Conservation (phyloP, 345 rosid genomes). For the Gossypium thurberi region DNA sequence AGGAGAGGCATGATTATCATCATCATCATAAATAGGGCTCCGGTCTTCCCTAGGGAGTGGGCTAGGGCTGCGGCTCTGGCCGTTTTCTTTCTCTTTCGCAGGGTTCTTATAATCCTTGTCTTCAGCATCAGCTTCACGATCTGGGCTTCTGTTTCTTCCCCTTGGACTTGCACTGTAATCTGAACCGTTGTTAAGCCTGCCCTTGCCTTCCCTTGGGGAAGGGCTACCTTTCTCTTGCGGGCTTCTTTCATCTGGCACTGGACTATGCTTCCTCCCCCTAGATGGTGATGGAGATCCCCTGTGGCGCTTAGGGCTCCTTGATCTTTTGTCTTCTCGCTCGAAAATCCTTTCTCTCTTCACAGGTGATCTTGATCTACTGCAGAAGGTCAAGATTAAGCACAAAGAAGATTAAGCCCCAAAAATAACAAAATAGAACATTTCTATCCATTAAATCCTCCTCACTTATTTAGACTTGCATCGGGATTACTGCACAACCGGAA, state of each 20-base stretch:
- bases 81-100: conserved; percentile 45
- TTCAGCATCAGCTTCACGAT: conserved; percentile 28
- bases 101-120: conserved; percentile 41
- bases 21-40: conserved; percentile 18
- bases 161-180: conserved; percentile 41
- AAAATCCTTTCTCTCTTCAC: conserved; percentile 47
- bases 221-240: conserved; percentile 26
- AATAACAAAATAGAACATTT: neutral
- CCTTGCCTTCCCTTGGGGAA: conserved; percentile 33
- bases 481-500: neutral
- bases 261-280: conserved; percentile 46
- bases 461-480: neutral
- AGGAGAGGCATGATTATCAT: conserved; percentile 16
- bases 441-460: neutral
- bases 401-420: neutral
- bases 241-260: conserved; percentile 26
- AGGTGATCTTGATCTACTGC: conserved; percentile 62
- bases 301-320: conserved; percentile 37
- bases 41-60: conserved; percentile 19
- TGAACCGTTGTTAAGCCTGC: conserved; percentile 29
- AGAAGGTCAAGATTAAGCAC: neutral
- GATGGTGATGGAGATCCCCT: conserved; percentile 26
- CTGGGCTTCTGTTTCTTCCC: conserved; percentile 46
- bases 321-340: conserved; percentile 31
- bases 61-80: conserved; percentile 43